These are phyloP conservation scores for Lipomyces oligophaga DNA, from an alignment of 805 yeast species.

Conservation along the genomic window DNA sequence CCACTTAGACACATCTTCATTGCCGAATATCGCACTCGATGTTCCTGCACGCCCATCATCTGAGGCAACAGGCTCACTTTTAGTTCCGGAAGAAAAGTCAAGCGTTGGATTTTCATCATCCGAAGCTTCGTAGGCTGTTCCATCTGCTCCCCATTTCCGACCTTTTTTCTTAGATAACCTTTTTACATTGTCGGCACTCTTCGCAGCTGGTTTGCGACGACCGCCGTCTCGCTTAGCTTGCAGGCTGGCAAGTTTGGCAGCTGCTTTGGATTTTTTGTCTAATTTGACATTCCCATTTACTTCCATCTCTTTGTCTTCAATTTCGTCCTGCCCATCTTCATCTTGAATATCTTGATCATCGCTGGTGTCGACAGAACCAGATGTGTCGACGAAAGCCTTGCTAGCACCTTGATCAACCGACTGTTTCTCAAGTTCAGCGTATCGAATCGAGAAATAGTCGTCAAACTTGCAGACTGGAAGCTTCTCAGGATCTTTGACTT, in stretches of 20 bases:
- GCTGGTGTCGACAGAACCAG: slow-evolving; percentile 2
- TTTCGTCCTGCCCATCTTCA: slow-evolving; percentile 1
- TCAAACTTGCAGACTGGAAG: slow-evolving; percentile 31
- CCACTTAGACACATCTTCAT: slow-evolving; percentile 35
- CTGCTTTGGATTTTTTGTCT: background rate
- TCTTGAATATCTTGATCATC: slow-evolving; percentile 8
- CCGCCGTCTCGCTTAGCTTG: slow-evolving; percentile 13
- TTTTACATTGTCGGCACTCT: background rate
- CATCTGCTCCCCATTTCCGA: slow-evolving; percentile 68
- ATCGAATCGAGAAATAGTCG: slow-evolving; percentile 36
- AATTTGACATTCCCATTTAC: background rate
- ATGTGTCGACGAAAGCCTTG: background rate
- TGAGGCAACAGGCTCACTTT: background rate
- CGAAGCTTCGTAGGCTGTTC: slow-evolving; percentile 46
- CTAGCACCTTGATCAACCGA: too few relatives aligned
- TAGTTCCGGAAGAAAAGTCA: slow-evolving; percentile 50
- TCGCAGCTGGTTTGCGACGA: slow-evolving; percentile 7
- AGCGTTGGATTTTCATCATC: slow-evolving; percentile 43
- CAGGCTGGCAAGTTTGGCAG: background rate
- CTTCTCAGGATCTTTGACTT: slow-evolving; percentile 8
- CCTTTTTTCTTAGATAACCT: slow-evolving; percentile 40
- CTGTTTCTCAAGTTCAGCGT: slow-evolving; percentile 31
- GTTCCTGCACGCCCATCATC: slow-evolving; percentile 27
- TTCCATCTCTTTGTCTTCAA: background rate
- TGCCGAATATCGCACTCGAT: slow-evolving; percentile 28